Percentiles rank a stretch among this genome's conserved stretches.
These are phyloP conservation scores for Sporothrix luriei DNA, from an alignment of 2,329 filamentous ascomycete genomes.

Conservation along the genomic window DNA sequence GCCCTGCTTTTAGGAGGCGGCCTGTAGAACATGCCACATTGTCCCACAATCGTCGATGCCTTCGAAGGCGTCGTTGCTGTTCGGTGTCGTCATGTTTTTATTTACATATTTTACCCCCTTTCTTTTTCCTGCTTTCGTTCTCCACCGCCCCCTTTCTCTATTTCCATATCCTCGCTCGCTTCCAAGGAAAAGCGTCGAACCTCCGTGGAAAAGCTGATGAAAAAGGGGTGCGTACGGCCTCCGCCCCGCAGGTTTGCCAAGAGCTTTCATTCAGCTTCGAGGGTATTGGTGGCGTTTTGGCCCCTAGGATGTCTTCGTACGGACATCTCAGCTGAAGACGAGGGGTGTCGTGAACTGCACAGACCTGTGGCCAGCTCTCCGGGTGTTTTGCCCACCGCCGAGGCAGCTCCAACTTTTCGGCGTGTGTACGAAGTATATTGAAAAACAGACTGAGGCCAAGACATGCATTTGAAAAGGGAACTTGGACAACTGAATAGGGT, in stretches of 20 bases:
- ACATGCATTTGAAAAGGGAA: no score
- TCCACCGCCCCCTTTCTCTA: background rate
- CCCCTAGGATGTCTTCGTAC: background rate
- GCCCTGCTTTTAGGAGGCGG: conserved; percentile 19
- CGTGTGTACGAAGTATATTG: background rate
- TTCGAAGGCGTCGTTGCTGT: no score
- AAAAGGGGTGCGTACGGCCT: conserved; percentile 21
- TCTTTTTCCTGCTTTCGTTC: background rate
- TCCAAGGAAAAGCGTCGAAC: background rate
- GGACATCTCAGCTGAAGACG: background rate
- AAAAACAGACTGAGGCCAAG: background rate
- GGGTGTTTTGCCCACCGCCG: background rate
- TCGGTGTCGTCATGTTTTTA: background rate
- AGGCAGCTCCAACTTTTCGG: background rate
- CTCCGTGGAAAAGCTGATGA: background rate
- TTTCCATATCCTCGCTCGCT: background rate
- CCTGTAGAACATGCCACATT: background rate
- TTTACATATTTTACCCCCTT: no score
- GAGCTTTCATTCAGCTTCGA: background rate
- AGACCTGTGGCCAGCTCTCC: background rate
- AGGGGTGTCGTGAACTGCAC: background rate
- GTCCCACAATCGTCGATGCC: no score
- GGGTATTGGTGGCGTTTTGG: conserved; percentile 12
- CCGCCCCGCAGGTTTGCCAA: conserved; percentile 10
- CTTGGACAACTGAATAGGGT: no score